Evolutionary conservation across 164 flowering plant species (phyloP).

Genomic region (Nymphaea colorata): DNA sequence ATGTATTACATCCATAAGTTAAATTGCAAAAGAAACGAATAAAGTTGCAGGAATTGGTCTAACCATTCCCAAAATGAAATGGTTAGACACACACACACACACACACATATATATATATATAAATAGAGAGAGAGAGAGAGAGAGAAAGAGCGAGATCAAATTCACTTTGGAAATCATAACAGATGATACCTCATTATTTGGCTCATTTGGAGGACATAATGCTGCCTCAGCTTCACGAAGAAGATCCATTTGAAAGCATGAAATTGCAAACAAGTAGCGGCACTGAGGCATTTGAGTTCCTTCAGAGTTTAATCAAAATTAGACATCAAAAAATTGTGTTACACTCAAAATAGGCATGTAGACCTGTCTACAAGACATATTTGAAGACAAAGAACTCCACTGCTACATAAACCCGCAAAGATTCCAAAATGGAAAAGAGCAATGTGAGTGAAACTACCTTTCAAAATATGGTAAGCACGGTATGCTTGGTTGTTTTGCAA

Average conservation of each 20-base stretch:
- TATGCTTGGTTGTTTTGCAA: slow-evolving; percentile 83
- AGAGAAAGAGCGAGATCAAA: too few relatives aligned
- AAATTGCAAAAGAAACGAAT: too few relatives aligned
- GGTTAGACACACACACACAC: neutral
- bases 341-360: too few relatives aligned
- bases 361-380: neutral
- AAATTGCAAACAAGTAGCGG: slow-evolving; percentile 94
- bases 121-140: too few relatives aligned
- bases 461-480: slow-evolving; percentile 78
- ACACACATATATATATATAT: too few relatives aligned
- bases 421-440: neutral
- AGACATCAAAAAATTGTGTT: slow-evolving; percentile 3
- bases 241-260: slow-evolving; percentile 96
- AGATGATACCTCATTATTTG: slow-evolving; percentile 56
- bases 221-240: slow-evolving; percentile 85
- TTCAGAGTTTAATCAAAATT: slow-evolving; percentile 23
- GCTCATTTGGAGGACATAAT: slow-evolving; percentile 55
- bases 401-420: neutral
- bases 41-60: too few relatives aligned
- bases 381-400: neutral
- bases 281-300: slow-evolving; percentile 85
- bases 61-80: neutral
- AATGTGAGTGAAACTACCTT: slow-evolving; percentile 41
- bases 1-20: too few relatives aligned
- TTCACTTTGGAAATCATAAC: too few relatives aligned